phyloP scores from a whole-genome alignment of 148 eudicot genomes.

The Drosera capensis region DNA sequence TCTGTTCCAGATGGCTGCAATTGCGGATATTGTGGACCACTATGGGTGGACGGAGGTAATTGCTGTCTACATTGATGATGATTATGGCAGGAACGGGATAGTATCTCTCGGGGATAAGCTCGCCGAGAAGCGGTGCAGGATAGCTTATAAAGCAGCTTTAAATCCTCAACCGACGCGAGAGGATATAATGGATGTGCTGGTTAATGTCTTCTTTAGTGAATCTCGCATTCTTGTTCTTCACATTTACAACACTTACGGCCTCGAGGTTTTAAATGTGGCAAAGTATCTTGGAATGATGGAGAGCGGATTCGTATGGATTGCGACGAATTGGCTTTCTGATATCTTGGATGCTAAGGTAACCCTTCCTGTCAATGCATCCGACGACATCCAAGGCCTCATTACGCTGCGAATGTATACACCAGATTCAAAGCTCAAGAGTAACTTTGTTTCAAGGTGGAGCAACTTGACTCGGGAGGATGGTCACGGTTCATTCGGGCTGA shows the following conservation, averaged over 20 bases:
- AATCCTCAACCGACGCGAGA: slow-evolving; percentile 17
- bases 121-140: slow-evolving; percentile 19
- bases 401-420: slow-evolving; percentile 38
- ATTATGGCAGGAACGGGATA: slow-evolving; percentile 55
- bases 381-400: slow-evolving; percentile 36
- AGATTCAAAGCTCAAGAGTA: slow-evolving; percentile 24
- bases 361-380: slow-evolving; percentile 12
- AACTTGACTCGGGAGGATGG: slow-evolving; percentile 18
- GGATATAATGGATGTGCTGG: slow-evolving; percentile 27
- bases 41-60: slow-evolving; percentile 45
- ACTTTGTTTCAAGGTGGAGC: slow-evolving; percentile 32
- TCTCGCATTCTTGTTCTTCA: slow-evolving; percentile 49
- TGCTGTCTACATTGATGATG: slow-evolving; percentile 44
- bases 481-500: slow-evolving; percentile 28
- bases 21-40: slow-evolving; percentile 36
- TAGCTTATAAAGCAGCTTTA: slow-evolving; percentile 35
- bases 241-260: slow-evolving; percentile 20
- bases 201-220: slow-evolving; percentile 24
- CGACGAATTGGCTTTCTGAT: slow-evolving; percentile 57
- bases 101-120: slow-evolving; percentile 32
- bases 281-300: slow-evolving; percentile 35
- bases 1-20: slow-evolving; percentile 50
- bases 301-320: slow-evolving; percentile 61
- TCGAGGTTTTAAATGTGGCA: slow-evolving; percentile 31
- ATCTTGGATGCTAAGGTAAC: slow-evolving; percentile 30